Conservation (phyloP, 2,329 filamentous ascomycete genomes). For the Xylariaceae sp. region DNA sequence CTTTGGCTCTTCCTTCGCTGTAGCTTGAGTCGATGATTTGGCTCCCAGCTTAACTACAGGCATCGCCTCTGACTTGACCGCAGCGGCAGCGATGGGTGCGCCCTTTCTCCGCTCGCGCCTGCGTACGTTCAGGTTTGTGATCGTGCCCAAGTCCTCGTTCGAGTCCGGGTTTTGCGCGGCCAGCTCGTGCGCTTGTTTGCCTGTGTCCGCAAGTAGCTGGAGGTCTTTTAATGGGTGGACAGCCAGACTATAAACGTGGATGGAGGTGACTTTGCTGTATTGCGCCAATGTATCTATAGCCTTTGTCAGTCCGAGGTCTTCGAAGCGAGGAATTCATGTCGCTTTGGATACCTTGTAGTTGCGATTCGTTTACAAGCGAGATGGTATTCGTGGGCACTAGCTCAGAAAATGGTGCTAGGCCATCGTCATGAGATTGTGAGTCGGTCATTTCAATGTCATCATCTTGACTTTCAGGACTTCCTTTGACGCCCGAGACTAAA, state of each 20-base stretch:
- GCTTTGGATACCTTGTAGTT: slow-evolving; percentile 60
- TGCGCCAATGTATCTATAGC: slow-evolving; percentile 59
- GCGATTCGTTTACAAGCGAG: slow-evolving; percentile 68
- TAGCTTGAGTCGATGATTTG: slow-evolving; percentile 25
- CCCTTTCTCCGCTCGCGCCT: slow-evolving; percentile 43
- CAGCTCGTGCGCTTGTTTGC: slow-evolving; percentile 56
- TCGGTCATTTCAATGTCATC: slow-evolving; percentile 70
- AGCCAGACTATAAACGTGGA: slow-evolving; percentile 86
- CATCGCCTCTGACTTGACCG: slow-evolving; percentile 30
- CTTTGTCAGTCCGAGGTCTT: slow-evolving; percentile 3
- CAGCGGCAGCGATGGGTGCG: slow-evolving; percentile 27
- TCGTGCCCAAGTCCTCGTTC: slow-evolving; percentile 67
- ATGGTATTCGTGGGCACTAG: slow-evolving; percentile 57
- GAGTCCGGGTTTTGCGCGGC: slow-evolving; percentile 58
- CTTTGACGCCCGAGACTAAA: slow-evolving; percentile 70
- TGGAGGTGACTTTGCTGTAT: slow-evolving; percentile 71
- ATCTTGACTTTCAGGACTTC: slow-evolving; percentile 43
- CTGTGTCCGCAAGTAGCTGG: slow-evolving; percentile 67
- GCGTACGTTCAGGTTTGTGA: slow-evolving; percentile 68
- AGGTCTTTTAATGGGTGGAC: slow-evolving; percentile 68
- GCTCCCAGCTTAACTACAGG: slow-evolving; percentile 33
- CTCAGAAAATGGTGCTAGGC: slow-evolving; percentile 40
- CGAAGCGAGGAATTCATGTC: neutral
- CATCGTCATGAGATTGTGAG: slow-evolving; percentile 54
- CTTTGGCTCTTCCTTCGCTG: slow-evolving; percentile 39